phyloP scores from a whole-genome alignment of 2,329 filamentous ascomycete genomes.

The Leptographium flavum region DNA sequence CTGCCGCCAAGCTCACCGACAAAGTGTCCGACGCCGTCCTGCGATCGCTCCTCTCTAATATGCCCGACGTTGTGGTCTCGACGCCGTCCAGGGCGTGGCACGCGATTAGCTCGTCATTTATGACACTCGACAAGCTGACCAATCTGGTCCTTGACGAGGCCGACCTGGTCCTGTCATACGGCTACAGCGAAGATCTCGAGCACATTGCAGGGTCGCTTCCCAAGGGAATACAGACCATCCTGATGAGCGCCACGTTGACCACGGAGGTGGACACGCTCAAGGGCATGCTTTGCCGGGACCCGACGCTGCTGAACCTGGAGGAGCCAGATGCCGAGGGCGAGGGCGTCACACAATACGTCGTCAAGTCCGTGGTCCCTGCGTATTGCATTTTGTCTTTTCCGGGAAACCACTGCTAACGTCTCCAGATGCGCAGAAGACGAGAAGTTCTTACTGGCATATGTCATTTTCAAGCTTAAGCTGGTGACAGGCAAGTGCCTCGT shows the following conservation, averaged over 20 bases:
- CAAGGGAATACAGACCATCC: constrained; percentile 72
- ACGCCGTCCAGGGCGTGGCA: constrained; percentile 75
- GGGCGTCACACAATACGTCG: constrained; percentile 72
- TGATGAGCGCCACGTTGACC: constrained; percentile 89
- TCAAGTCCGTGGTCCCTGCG: constrained; percentile 40
- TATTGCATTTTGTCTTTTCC: neutral
- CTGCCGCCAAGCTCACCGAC: constrained; percentile 73
- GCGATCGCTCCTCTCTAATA: constrained; percentile 69
- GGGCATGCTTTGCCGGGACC: constrained; percentile 69
- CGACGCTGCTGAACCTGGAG: constrained; percentile 67
- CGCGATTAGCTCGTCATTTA: constrained; percentile 57
- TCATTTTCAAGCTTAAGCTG: constrained; percentile 88
- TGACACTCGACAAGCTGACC: constrained; percentile 57
- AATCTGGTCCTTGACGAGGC: constrained; percentile 88
- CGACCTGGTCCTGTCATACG: constrained; percentile 84
- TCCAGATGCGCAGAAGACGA: constrained; percentile 80
- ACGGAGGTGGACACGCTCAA: constrained; percentile 72
- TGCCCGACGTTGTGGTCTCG: constrained; percentile 78
- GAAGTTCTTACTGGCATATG: constrained; percentile 84
- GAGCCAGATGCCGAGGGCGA: constrained; percentile 66
- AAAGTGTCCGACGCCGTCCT: constrained; percentile 85
- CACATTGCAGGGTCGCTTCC: constrained; percentile 65
- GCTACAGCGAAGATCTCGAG: constrained; percentile 81
- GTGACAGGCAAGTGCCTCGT: constrained; percentile 77
- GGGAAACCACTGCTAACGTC: neutral